Evolutionary conservation across 495 filamentous ascomycete genomes (phyloP), one percentile per base, ranked within the genome.

Genomic region (Hamigera avellanea): DNA sequence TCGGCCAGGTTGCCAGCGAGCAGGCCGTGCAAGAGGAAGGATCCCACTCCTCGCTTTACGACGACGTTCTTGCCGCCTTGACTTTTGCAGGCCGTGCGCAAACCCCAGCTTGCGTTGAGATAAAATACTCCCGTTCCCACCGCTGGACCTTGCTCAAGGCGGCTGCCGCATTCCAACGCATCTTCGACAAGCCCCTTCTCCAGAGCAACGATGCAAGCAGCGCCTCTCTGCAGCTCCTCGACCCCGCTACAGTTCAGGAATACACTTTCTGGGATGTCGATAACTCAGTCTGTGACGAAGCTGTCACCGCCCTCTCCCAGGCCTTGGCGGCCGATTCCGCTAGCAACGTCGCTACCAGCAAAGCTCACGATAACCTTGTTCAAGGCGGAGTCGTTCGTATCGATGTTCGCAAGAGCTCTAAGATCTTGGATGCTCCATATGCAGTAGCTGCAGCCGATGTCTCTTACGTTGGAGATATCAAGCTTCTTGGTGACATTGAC

Each of bases 211-310:
- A 52, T 27, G 59, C 67, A 17, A 50, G 56, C 21, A 32, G 50
- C 21, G 49, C 50, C 10, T 45, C 64, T 25, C 49, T 73, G 36
- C 59, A 70, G 42, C 40, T 79, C 26, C 45, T 76, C 6, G 64
- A 67, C 35, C 50, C 57, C 10, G 34, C 56, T 10, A 46, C 62
- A 16, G 75, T 80, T 18, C 69, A 83, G 50, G 83, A 96, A 49
- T 98, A 87, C 65, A 75, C 77, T 14, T 94, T 98, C 69, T 98
- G 88, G 91, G 84, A 95, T 54, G 57, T 81, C 13, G 91, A 93
- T 44, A 75, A 75, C 52, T 89, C 86, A 16, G 56, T 59, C 1
- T 73, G 79, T 23, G 67, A 63, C 28, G 65, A 68, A 33, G 78
- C 86, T 17, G 74, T 86, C 7, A 52, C 70, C 14, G 70, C 70